Conservation (phyloP, 805 yeast genomes). For the Komagataella phaffii region DNA sequence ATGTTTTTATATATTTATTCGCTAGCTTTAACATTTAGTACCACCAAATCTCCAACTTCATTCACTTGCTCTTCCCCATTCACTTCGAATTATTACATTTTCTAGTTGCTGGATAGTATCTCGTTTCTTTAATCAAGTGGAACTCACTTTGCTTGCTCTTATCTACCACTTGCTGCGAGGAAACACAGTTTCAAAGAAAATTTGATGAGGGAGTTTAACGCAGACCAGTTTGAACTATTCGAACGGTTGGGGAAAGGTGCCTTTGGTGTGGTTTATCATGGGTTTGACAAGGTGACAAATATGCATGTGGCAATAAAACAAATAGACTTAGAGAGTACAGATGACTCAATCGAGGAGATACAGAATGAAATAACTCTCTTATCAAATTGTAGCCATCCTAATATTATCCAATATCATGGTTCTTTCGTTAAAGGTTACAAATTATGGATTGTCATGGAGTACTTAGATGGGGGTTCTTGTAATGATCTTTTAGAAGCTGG, state of each 20-base stretch:
- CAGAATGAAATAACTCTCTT: conserved; percentile 60
- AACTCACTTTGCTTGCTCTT: no score
- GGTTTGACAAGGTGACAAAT: conserved; percentile 28
- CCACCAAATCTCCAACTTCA: not conserved
- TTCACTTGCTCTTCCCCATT: not conserved
- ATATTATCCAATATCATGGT: conserved; percentile 58
- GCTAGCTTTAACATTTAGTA: not conserved
- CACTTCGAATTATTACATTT: not conserved
- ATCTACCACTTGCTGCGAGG: not conserved
- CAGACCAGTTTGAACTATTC: conserved; percentile 28
- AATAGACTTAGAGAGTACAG: conserved; percentile 54
- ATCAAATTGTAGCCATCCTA: conserved; percentile 48
- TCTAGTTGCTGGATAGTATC: not conserved
- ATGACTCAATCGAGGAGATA: conserved; percentile 60
- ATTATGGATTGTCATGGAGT: conserved; percentile 75
- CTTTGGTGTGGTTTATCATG: conserved; percentile 65
- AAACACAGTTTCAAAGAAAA: not conserved
- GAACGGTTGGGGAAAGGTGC: conserved; percentile 66
- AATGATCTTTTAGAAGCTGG: conserved; percentile 50
- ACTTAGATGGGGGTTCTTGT: conserved; percentile 66
- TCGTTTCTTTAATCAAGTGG: no score
- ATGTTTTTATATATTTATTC: not conserved
- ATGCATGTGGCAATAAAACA: conserved; percentile 46
- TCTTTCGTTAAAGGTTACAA: conserved; percentile 58
- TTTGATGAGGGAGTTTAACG: conserved; percentile 3